These are phyloP conservation scores for Mycena rebaudengoi DNA, from an alignment of 768 basidiomycete genomes.

Conservation along the genomic window DNA sequence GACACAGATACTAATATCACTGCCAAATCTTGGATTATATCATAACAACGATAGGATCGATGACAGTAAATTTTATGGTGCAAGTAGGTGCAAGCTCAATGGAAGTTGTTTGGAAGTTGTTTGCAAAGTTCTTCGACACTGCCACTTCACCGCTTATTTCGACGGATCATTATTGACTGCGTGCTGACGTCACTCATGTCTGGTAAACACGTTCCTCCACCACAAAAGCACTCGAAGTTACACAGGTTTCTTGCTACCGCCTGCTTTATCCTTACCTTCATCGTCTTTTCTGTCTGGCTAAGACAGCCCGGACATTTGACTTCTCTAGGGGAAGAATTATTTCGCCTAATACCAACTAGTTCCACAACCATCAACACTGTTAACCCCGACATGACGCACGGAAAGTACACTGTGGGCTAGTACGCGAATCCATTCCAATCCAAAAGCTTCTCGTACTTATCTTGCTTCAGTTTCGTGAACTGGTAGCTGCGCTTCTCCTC, in stretches of 20 bases:
- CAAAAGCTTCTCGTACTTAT: background rate
- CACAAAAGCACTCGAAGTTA: conserved; percentile 1
- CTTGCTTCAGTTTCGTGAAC: conserved; percentile 70
- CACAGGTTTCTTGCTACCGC: background rate
- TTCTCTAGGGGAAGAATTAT: conserved; percentile 5
- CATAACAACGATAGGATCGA: too few relatives aligned
- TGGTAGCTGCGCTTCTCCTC: conserved; percentile 53
- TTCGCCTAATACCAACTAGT: too few relatives aligned
- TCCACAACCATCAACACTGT: too few relatives aligned
- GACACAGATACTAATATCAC: too few relatives aligned
- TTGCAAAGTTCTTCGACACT: too few relatives aligned
- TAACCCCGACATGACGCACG: conserved; percentile 42
- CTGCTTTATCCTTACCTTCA: conserved; percentile 4
- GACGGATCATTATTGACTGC: background rate
- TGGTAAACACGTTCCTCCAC: background rate
- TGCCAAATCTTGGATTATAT: too few relatives aligned
- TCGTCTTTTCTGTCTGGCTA: conserved; percentile 9
- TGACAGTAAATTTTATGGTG: too few relatives aligned
- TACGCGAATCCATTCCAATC: conserved; percentile 48
- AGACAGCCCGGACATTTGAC: conserved; percentile 1
- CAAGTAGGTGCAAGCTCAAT: too few relatives aligned
- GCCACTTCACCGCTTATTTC: too few relatives aligned
- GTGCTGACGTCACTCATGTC: conserved; percentile 9
- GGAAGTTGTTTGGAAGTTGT: too few relatives aligned
- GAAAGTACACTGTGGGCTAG: conserved; percentile 86